A percentile compares a stretch with the other conserved stretches of the same genome.
These are phyloP conservation scores for Fusarium aywerte DNA, from an alignment of 2,329 filamentous ascomycete species.

Conservation along the genomic window DNA sequence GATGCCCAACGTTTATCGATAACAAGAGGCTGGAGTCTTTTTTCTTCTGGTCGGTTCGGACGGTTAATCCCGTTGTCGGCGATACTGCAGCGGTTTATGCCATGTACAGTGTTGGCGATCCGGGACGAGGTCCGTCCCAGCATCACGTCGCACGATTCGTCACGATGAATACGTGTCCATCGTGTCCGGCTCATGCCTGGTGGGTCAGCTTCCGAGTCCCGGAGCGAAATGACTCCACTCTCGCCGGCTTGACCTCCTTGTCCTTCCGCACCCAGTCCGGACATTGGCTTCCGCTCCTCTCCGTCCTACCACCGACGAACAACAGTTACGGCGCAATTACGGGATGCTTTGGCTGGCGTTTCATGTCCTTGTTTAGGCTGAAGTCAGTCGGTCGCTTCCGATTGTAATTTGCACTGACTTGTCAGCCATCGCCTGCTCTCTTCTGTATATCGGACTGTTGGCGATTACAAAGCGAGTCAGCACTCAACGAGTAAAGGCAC, in stretches of 20 bases:
- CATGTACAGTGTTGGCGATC: slow-evolving; percentile 16
- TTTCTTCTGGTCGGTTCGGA: no score
- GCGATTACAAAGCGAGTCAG: slow-evolving; percentile 12
- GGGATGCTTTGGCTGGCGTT: not conserved
- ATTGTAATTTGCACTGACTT: not conserved
- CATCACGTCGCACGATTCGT: slow-evolving; percentile 16
- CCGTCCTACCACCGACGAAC: slow-evolving; percentile 16
- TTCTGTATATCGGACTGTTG: not conserved
- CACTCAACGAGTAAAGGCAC: not conserved
- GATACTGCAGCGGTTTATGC: slow-evolving; percentile 19
- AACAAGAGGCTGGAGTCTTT: not conserved
- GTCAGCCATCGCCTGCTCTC: not conserved
- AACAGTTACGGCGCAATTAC: not conserved
- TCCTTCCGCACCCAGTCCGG: slow-evolving; percentile 17
- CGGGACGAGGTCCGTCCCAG: slow-evolving; percentile 27
- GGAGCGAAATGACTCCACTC: slow-evolving; percentile 32
- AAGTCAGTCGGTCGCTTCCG: not conserved
- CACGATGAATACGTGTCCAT: slow-evolving; percentile 33
- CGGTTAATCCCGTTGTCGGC: slow-evolving; percentile 18
- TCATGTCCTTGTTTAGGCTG: not conserved
- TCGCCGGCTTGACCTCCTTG: slow-evolving; percentile 27
- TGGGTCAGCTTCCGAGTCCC: slow-evolving; percentile 22
- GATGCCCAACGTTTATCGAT: slow-evolving; percentile 32
- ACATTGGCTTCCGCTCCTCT: slow-evolving; percentile 23
- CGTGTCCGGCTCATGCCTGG: slow-evolving; percentile 20